These are phyloP conservation scores for Phytophthora citricola DNA, from an alignment of 352 stramenopile genomes.

Conservation along the genomic window DNA sequence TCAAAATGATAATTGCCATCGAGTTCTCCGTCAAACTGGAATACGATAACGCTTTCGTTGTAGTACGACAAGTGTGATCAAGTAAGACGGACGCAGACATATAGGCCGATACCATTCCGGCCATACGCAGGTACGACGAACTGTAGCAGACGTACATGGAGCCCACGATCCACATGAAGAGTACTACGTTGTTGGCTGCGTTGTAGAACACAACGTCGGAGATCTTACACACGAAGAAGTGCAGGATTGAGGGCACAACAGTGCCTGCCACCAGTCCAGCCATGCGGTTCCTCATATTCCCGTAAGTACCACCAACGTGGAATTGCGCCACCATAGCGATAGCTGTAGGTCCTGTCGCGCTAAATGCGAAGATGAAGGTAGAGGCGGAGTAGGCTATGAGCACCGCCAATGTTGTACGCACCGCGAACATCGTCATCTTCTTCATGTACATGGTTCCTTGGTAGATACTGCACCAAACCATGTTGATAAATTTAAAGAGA, in stretches of 20 bases:
- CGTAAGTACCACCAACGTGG: conserved; percentile 71
- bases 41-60: conserved; percentile 48
- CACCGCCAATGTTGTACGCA: conserved; percentile 65
- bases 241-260: conserved; percentile 73
- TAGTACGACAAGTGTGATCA: conserved; percentile 50
- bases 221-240: conserved; percentile 76
- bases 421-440: conserved; percentile 52
- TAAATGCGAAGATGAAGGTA: conserved; percentile 76
- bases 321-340: conserved; percentile 74
- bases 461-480: conserved; percentile 46
- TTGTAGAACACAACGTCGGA: conserved; percentile 54
- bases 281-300: conserved; percentile 70
- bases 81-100: conserved; percentile 70
- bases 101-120: conserved; percentile 73
- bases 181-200: conserved; percentile 61
- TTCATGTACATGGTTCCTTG: conserved; percentile 48
- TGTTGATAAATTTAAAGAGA: conserved; percentile 55
- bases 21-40: conserved; percentile 71
- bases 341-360: conserved; percentile 58
- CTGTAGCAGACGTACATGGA: conserved; percentile 84
- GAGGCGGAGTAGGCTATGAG: conserved; percentile 59
- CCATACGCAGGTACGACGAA: conserved; percentile 54
- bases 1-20: conserved; percentile 72
- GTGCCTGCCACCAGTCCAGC: conserved; percentile 70
- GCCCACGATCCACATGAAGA: conserved; percentile 65